Percentiles rank a stretch among this genome's conserved stretches.
These are phyloP conservation scores for Pseudonitzschia multistriata DNA, from an alignment of 108 stramenopile genomes.

Conservation along the genomic window DNA sequence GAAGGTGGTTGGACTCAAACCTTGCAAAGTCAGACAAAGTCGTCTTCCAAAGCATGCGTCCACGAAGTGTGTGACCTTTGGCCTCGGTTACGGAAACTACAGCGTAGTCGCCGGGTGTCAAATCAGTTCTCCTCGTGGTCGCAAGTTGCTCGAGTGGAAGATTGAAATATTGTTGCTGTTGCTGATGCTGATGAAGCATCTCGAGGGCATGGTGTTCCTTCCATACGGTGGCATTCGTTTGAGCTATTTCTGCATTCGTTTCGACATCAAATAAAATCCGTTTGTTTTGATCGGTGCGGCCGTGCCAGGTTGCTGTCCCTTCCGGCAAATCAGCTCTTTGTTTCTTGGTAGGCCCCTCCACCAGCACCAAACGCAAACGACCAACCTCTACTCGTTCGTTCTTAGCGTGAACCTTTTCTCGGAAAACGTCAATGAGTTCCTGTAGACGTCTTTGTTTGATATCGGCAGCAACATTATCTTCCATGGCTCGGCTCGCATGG, in stretches of 20 bases:
- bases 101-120: slow-evolving; percentile 75
- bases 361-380: slow-evolving; percentile 67
- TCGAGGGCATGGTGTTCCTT: slow-evolving; percentile 10
- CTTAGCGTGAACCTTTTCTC: slow-evolving; percentile 60
- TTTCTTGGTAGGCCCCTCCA: slow-evolving; percentile 80
- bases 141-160: neutral
- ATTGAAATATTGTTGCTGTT: neutral
- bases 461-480: slow-evolving; percentile 93
- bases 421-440: slow-evolving; percentile 79
- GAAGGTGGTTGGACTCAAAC: neutral
- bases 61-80: slow-evolving; percentile 79
- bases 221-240: slow-evolving; percentile 1
- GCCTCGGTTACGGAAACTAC: slow-evolving; percentile 74
- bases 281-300: slow-evolving; percentile 86
- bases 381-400: slow-evolving; percentile 76
- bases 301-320: slow-evolving; percentile 38
- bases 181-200: neutral
- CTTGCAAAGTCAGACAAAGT: slow-evolving; percentile 18
- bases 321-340: slow-evolving; percentile 22
- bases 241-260: slow-evolving; percentile 6
- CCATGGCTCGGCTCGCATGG: slow-evolving; percentile 87
- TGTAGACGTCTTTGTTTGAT: slow-evolving; percentile 85
- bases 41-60: slow-evolving; percentile 62
- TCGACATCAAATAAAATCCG: slow-evolving; percentile 56
- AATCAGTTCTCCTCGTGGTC: slow-evolving; percentile 5